Evolutionary conservation across 768 basidiomycete species (phyloP).

Genomic region (Termitomyces sp.): DNA sequence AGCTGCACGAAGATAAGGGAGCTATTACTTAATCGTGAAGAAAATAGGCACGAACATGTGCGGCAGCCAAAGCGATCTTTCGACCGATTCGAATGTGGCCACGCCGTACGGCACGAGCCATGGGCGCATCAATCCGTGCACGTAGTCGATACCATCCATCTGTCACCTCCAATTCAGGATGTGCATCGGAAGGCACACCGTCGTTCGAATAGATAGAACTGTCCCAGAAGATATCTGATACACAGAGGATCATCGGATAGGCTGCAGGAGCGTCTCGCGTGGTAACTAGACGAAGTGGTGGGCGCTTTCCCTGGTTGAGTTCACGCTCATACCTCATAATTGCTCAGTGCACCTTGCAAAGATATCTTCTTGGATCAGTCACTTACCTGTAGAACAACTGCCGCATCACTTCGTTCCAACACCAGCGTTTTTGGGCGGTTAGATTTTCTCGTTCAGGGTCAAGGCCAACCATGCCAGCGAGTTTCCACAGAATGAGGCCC

Average conservation of each 20-base stretch:
- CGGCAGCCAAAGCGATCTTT: constrained; percentile 79
- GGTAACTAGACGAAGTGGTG: constrained; percentile 74
- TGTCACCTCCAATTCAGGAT: constrained; percentile 80
- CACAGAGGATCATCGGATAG: constrained; percentile 79
- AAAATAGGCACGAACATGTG: constrained; percentile 52
- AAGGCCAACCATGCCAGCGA: constrained; percentile 76
- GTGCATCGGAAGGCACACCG: constrained; percentile 27
- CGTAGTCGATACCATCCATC: constrained; percentile 95
- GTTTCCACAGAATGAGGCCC: constrained; percentile 88
- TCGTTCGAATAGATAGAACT: constrained; percentile 30
- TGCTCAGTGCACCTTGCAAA: background rate
- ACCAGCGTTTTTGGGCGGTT: constrained; percentile 58
- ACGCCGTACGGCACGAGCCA: constrained; percentile 62
- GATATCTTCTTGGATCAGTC: background rate
- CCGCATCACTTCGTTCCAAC: constrained; percentile 72
- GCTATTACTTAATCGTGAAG: background rate
- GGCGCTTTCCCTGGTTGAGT: constrained; percentile 69
- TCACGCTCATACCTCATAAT: constrained; percentile 83
- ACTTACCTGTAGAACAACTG: constrained; percentile 84
- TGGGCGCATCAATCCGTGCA: constrained; percentile 67
- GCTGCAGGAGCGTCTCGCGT: constrained; percentile 79
- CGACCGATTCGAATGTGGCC: constrained; percentile 70
- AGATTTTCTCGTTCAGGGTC: constrained; percentile 57
- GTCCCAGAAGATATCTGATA: constrained; percentile 67
- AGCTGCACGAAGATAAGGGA: constrained; percentile 38